Percentiles rank a stretch among this genome's conserved stretches.
phyloP scores from a whole-genome alignment of 345 rosid genomes.

The Gossypium arboreum region DNA sequence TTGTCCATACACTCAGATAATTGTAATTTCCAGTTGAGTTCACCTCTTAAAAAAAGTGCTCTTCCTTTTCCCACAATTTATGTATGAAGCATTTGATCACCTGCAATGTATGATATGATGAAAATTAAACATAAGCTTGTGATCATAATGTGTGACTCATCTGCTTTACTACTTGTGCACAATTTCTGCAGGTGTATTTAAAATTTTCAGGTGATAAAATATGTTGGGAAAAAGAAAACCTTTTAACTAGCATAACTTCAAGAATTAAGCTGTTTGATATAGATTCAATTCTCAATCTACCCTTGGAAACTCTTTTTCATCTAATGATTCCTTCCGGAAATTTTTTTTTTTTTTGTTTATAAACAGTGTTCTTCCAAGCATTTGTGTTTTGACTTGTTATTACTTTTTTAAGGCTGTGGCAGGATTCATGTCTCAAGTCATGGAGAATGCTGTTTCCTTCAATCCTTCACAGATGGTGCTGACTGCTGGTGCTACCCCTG shows the following conservation, averaged over 20 bases:
- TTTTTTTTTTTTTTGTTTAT: not conserved
- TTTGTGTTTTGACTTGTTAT: constrained; percentile 12
- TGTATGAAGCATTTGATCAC: not conserved
- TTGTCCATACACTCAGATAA: not conserved
- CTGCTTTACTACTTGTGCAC: not conserved
- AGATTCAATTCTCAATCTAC: not conserved
- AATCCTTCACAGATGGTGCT: constrained; percentile 61
- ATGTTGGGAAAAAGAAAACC: not conserved
- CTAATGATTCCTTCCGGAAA: not conserved
- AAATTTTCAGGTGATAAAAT: not conserved
- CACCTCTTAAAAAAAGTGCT: not conserved
- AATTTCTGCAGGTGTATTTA: not conserved
- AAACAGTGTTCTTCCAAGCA: not conserved
- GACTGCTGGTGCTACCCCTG: constrained; percentile 70
- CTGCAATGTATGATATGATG: not conserved
- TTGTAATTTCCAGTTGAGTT: not conserved
- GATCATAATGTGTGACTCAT: not conserved
- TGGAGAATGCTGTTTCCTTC: constrained; percentile 49
- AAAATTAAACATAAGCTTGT: not conserved
- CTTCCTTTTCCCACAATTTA: not conserved
- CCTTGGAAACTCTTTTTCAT: not conserved
- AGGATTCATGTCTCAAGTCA: constrained; percentile 67
- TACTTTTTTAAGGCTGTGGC: constrained; percentile 57
- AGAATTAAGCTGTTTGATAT: not conserved
- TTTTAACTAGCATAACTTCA: not conserved